Conservation (phyloP, 148 eudicot genomes). For the Chenopodium berlandieri region DNA sequence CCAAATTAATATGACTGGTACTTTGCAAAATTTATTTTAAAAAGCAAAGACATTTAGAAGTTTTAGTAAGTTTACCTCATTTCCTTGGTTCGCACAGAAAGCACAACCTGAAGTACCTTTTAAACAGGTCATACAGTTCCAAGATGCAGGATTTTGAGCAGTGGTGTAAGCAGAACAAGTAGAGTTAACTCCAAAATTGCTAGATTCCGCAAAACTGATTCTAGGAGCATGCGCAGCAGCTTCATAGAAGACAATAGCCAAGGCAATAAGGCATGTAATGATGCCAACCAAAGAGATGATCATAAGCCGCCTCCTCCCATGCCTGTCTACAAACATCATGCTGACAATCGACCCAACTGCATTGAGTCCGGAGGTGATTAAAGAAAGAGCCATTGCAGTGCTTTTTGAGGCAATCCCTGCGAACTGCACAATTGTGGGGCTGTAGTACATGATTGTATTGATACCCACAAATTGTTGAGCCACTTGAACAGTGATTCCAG, state of each 20-base stretch:
- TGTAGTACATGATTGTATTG: slow-evolving; percentile 83
- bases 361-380: slow-evolving; percentile 76
- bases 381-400: slow-evolving; percentile 85
- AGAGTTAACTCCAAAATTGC: slow-evolving; percentile 55
- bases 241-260: slow-evolving; percentile 50
- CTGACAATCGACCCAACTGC: slow-evolving; percentile 67
- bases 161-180: slow-evolving; percentile 50
- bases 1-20: no score
- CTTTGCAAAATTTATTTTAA: no score
- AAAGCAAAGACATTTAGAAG: no score
- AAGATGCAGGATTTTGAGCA: slow-evolving; percentile 35
- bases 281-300: slow-evolving; percentile 72
- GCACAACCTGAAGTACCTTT: slow-evolving; percentile 55
- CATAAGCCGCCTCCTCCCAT: slow-evolving; percentile 81
- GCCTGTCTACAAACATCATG: slow-evolving; percentile 77
- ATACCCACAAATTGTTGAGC: slow-evolving; percentile 86
- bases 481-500: slow-evolving; percentile 86
- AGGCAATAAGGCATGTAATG: slow-evolving; percentile 52
- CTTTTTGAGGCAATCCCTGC: slow-evolving; percentile 82
- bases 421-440: slow-evolving; percentile 83
- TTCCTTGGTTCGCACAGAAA: slow-evolving; percentile 53
- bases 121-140: slow-evolving; percentile 87
- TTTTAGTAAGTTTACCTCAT: slow-evolving; percentile 37
- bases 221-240: slow-evolving; percentile 59
- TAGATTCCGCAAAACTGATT: slow-evolving; percentile 44